Evolutionary conservation across 208 protist genomes (phyloP), one percentile per base, ranked within the genome.

Genomic region (Lotmaria passim): DNA sequence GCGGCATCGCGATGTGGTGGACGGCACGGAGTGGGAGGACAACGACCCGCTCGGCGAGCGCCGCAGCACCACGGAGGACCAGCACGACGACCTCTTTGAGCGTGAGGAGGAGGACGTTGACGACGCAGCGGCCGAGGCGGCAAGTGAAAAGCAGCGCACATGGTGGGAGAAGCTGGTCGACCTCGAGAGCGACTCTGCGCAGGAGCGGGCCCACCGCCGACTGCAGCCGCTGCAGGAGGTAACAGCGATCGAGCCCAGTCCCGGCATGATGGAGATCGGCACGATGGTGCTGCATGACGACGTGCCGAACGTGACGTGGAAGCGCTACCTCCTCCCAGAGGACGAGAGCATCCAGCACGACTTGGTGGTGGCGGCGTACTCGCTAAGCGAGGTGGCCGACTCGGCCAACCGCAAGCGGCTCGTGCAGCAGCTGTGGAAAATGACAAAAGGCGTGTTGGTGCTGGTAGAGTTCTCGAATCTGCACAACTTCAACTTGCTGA

Each of bases 261-360:
- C 87, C 5, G 91, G 91, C 24, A 96, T 96, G 91, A 94, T 96
- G 85, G 87, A 96, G 76, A 93, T 94, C 28, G 91, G 87, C 19
- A 94, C 87, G 26, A 93, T 94, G 86, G 88, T 93, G 50, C 82
- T 96, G 21, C 86, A 91, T 68, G 91, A 96, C 41, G 91, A 96
- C 62, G 82, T 93, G 46, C 87, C 87, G 12, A 89, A 96, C 62
- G 86, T 96, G 17, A 84, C 86, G 50, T 96, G 91, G 88, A 93
- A 90, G 78, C 87, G 88, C 28, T 96, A 92, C 65, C 78, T 96
- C 30, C 77, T 95, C 26, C 87, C 86, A 6, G 87, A 96, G 79
- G 88, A 93, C 62, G 86, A 93, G 63, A 64, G 75, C 26, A 89
- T 91, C 26, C 83, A 87, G 63, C 90, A 95, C 73, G 91, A 96